Conservation (phyloP, 2,329 filamentous ascomycete species). For the Penicillium corylophilum region DNA sequence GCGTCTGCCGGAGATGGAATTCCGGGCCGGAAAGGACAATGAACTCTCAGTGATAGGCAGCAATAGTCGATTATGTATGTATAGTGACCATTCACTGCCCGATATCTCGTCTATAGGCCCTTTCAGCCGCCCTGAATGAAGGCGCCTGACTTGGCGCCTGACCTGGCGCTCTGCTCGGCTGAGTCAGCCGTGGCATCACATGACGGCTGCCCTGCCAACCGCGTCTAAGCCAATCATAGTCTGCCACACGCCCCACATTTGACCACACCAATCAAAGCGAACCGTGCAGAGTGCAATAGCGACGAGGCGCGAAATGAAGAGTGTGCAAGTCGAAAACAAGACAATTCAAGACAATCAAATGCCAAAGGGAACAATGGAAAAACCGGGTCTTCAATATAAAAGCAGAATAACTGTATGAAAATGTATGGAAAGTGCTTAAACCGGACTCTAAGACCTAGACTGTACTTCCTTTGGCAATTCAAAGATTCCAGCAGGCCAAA, state of each 20-base stretch:
- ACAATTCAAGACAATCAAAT: not conserved
- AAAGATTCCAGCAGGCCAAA: not conserved
- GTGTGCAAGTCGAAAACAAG: conserved; percentile 3
- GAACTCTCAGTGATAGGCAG: not conserved
- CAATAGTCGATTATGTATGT: not conserved
- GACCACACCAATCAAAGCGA: conserved; percentile 15
- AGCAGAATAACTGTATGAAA: not conserved
- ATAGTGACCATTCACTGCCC: not conserved
- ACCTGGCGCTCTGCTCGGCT: not conserved
- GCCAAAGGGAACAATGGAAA: not conserved
- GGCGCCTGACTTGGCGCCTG: not conserved
- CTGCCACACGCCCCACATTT: conserved; percentile 1
- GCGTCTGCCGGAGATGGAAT: not conserved
- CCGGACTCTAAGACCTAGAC: not conserved
- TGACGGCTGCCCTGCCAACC: conserved; percentile 26
- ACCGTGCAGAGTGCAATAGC: not conserved
- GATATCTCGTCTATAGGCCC: not conserved
- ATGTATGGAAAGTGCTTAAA: not conserved
- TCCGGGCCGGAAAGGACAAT: not conserved
- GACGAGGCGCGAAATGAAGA: not conserved
- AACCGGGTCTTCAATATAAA: not conserved
- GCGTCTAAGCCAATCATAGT: conserved; percentile 8
- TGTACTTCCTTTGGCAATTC: not conserved
- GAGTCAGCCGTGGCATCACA: conserved; percentile 17
- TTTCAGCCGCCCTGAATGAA: not conserved